Conservation (phyloP, 768 basidiomycete species). For the Punctularia strigosozonata region DNA sequence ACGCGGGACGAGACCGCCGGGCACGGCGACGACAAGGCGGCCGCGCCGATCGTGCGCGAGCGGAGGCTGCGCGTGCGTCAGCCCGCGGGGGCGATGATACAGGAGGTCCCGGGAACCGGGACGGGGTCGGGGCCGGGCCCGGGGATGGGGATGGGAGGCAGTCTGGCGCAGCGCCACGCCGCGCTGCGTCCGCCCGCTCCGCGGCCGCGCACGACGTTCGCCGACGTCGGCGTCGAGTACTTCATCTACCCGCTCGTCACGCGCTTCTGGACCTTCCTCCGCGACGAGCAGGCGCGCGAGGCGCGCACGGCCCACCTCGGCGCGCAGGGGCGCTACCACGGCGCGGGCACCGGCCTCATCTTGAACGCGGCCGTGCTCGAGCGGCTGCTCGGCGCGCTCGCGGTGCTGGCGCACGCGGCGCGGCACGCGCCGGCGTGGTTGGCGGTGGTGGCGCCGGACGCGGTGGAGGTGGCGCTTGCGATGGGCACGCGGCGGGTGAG, state of each 20-base stretch:
- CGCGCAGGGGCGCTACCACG: slow-evolving; percentile 45
- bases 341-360: slow-evolving; percentile 74
- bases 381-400: slow-evolving; percentile 64
- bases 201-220: slow-evolving; percentile 34
- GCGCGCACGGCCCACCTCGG: slow-evolving; percentile 50
- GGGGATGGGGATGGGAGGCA: slow-evolving; percentile 31
- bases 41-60: slow-evolving; percentile 59
- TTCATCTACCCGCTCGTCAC: slow-evolving; percentile 88
- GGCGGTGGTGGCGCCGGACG: slow-evolving; percentile 67
- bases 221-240: slow-evolving; percentile 70
- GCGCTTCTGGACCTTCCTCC: slow-evolving; percentile 90
- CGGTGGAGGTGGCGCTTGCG: slow-evolving; percentile 74
- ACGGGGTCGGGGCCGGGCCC: slow-evolving; percentile 71
- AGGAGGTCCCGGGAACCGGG: slow-evolving; percentile 46
- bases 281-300: slow-evolving; percentile 72
- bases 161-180: background rate
- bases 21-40: no score
- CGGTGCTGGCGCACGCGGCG: slow-evolving; percentile 73
- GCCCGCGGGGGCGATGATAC: slow-evolving; percentile 31
- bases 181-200: background rate
- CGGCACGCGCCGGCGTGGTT: slow-evolving; percentile 76
- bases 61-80: slow-evolving; percentile 58
- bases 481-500: slow-evolving; percentile 60
- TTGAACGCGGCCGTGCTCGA: slow-evolving; percentile 68
- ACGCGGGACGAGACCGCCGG: slow-evolving; percentile 39